phyloP scores from a whole-genome alignment of 2,329 filamentous ascomycete species.

The Pseudocercospora fijiensis region DNA sequence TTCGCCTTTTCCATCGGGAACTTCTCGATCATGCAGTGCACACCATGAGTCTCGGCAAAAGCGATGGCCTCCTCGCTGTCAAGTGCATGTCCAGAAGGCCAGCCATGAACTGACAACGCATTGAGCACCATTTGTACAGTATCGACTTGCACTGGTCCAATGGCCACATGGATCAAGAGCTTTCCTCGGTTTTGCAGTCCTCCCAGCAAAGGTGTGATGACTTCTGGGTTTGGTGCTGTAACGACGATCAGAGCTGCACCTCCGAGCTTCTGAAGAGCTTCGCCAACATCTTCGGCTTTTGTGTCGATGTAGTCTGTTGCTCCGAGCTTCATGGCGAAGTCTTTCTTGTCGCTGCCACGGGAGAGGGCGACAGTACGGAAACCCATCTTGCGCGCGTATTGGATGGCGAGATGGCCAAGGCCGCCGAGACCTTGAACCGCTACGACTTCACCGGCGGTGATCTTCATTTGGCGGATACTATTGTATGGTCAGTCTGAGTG shows the following conservation, averaged over 20 bases:
- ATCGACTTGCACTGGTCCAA: constrained; percentile 47
- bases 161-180: constrained; percentile 58
- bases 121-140: constrained; percentile 48
- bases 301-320: constrained; percentile 59
- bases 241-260: constrained; percentile 62
- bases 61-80: constrained; percentile 55
- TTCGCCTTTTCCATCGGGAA: constrained; percentile 53
- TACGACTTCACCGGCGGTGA: constrained; percentile 48
- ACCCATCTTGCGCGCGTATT: constrained; percentile 55
- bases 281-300: constrained; percentile 50
- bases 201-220: constrained; percentile 54
- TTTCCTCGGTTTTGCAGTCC: constrained; percentile 59
- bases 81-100: constrained; percentile 54
- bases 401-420: constrained; percentile 53
- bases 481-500: constrained; percentile 42
- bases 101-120: constrained; percentile 51
- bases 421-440: constrained; percentile 54
- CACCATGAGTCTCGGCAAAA: constrained; percentile 49
- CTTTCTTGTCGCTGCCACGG: constrained; percentile 51
- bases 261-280: constrained; percentile 57
- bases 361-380: constrained; percentile 55
- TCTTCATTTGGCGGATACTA: constrained; percentile 50
- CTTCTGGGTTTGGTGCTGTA: constrained; percentile 61
- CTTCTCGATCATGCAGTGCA: constrained; percentile 56
- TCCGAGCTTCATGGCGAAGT: constrained; percentile 55